Base-by-base conservation (phyloP, 2,329 filamentous ascomycete species). In the Alternaria burnsii region DNA sequence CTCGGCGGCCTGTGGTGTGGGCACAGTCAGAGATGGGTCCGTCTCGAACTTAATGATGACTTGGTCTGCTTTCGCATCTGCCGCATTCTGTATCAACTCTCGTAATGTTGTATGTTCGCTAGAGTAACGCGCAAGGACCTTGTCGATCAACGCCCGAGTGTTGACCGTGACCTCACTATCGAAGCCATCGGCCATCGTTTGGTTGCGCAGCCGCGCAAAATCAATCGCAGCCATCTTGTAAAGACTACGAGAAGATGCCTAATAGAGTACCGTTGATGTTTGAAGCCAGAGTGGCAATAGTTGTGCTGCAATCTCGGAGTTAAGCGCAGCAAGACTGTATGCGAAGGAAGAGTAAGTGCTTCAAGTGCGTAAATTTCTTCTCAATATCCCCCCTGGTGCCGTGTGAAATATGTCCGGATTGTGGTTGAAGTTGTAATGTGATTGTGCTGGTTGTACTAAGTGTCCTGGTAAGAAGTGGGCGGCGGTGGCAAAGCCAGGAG, bases 121-220 rank as follows among this genome's bases (percentile, higher is more conserved):
- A 3, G 94, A 97, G 77, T 99, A 99, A 74, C 95, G 87, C 10
- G 95, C 95, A 51, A 99, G 86, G 11, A 99, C 94, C 80, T 99
- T 99, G 82, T 98, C 96, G 76, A 99, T 99, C 71, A 99, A 81
- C 43, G 95, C 95, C 74, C 96, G 87, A 50, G 95, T 99, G 76
- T 99, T 97, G 74, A 99, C 95, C 0, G 95, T 99, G 58, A 99
- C 95, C 42, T 95, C 95, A 80, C 98, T 95, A 79, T 98, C 95
- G 71, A 97, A 93, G 62, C 93, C 91, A 67, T 92, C 92, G 58
- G 92, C 90, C 82, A 99, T 87, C 26, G 95, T 95, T 72, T 93
- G 91, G 69, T 94, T 93, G 74, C 93, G 91, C 67, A 99, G 84
- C 74, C 90, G 84, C 74, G 84, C 85, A 71, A 86, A 87, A 69